phyloP scores from a whole-genome alignment of 2,329 filamentous ascomycete species.

The Penicillium brevicompactum region DNA sequence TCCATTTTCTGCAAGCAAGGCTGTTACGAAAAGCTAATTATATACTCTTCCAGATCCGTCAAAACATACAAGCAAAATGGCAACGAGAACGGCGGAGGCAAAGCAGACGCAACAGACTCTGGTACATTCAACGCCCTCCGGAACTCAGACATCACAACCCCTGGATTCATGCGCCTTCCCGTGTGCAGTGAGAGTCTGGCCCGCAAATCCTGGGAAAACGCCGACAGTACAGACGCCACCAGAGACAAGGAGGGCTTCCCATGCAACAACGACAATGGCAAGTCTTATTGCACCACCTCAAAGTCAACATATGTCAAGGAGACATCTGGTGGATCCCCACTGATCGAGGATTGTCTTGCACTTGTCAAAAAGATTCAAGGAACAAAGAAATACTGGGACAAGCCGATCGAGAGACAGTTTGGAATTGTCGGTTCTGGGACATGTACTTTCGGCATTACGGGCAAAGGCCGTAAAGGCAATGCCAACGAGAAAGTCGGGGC shows the following conservation, averaged over 20 bases:
- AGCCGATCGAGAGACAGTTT: neutral
- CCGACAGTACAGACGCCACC: conserved; percentile 16
- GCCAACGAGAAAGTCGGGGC: neutral
- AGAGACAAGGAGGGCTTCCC: conserved; percentile 13
- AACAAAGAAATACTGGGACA: conserved; percentile 3
- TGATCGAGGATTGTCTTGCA: conserved; percentile 11
- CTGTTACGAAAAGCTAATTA: neutral
- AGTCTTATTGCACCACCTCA: neutral
- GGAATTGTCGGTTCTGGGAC: neutral
- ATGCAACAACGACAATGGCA: neutral
- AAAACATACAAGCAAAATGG: conserved; percentile 32
- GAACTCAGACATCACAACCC: conserved; percentile 34
- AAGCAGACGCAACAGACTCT: conserved; percentile 26
- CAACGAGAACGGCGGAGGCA: conserved; percentile 31
- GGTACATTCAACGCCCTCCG: conserved; percentile 26
- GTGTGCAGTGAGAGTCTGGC: conserved; percentile 42
- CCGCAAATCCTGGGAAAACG: conserved; percentile 34
- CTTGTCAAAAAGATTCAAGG: conserved; percentile 22
- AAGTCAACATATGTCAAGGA: neutral
- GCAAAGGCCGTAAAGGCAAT: neutral
- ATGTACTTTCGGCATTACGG: neutral
- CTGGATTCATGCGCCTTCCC: conserved; percentile 42
- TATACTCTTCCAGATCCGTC: neutral
- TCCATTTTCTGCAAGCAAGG: neutral
- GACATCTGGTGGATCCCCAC: conserved; percentile 28